These are phyloP conservation scores for Piromyces sp. DNA, from an alignment of 192 early-diverging fungal genomes.

Conservation along the genomic window DNA sequence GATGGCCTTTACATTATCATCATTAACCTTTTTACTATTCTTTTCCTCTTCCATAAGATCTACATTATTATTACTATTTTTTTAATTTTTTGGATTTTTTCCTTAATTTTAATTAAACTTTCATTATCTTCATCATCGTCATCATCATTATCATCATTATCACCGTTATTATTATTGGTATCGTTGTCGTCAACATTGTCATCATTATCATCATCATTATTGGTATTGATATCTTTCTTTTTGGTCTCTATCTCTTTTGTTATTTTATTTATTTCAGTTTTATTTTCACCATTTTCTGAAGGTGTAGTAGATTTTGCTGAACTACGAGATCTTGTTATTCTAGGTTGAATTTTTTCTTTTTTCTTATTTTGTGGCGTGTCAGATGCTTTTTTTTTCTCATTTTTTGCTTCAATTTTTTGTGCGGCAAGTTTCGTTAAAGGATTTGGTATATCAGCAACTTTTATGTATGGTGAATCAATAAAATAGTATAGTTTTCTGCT, in stretches of 20 bases:
- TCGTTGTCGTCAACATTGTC: not conserved
- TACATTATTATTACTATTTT: not conserved
- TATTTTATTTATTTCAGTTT: not conserved
- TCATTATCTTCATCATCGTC: not conserved
- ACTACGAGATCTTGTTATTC: not conserved
- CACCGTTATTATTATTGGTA: no score
- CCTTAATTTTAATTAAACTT: not conserved
- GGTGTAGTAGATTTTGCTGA: not conserved
- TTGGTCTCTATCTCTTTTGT: not conserved
- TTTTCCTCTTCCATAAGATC: no score
- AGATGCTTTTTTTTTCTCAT: not conserved
- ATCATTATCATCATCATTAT: not conserved
- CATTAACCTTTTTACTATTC: no score
- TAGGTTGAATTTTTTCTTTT: not conserved
- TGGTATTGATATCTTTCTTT: no score
- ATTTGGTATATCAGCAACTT: not conserved
- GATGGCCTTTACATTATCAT: no score
- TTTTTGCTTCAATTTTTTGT: not conserved
- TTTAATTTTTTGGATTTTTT: not conserved
- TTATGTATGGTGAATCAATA: slow-evolving; percentile 13
- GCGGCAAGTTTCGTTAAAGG: not conserved
- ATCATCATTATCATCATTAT: not conserved
- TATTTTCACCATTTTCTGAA: not conserved
- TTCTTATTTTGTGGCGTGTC: not conserved
- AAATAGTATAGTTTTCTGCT: slow-evolving; percentile 60